Evolutionary conservation across 2,329 filamentous ascomycete genomes (phyloP).

Genomic region (Trichoderma arundinaceum): DNA sequence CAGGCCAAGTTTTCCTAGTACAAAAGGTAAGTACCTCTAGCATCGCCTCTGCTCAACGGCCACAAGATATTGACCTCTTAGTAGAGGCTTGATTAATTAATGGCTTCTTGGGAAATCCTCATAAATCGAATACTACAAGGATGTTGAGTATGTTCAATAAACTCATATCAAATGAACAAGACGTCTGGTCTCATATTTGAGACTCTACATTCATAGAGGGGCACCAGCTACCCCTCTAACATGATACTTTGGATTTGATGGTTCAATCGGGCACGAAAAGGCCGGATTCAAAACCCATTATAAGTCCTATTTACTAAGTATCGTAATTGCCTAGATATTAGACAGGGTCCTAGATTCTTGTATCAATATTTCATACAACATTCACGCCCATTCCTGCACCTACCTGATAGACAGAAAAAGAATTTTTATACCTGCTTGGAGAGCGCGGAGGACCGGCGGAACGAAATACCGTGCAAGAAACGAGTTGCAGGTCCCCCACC

Average conservation of each 20-base stretch:
- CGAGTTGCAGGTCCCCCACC: constrained; percentile 10
- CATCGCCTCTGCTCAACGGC: too few species aligned
- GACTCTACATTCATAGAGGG: not conserved
- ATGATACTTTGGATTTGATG: not conserved
- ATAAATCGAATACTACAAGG: too few species aligned
- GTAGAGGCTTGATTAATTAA: not conserved
- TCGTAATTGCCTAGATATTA: not conserved
- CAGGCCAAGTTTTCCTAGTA: not conserved
- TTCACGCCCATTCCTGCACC: too few species aligned
- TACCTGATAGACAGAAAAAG: not conserved
- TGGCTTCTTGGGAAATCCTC: too few species aligned
- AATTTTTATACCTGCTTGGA: not conserved
- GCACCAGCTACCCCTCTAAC: not conserved
- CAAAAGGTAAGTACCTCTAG: too few species aligned
- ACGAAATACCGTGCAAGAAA: constrained; percentile 25
- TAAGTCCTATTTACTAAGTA: not conserved
- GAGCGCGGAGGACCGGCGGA: constrained; percentile 18
- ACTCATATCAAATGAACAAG: too few species aligned
- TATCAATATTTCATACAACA: too few species aligned
- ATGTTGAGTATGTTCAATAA: too few species aligned
- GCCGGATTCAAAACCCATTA: not conserved
- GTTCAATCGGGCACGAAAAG: not conserved
- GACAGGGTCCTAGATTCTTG: too few species aligned
- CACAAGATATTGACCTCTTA: too few species aligned
- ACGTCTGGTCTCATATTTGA: too few species aligned